Evolutionary conservation across 202 grass and related monocot species (phyloP).

Genomic region (Bolboschoenoplectus hybrid): DNA sequence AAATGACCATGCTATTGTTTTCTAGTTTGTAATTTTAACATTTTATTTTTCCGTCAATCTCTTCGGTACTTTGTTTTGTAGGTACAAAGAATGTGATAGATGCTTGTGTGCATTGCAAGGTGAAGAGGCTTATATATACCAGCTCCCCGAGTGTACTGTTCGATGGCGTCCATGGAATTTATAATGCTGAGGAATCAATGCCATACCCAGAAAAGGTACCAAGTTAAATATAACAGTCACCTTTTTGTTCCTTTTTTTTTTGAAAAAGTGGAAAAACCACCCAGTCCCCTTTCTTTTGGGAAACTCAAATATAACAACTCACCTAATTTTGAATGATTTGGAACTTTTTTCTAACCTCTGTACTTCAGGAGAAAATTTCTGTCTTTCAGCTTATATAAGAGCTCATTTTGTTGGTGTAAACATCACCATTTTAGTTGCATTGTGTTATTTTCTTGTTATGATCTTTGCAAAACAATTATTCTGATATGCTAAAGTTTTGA

Average conservation of each 20-base stretch:
- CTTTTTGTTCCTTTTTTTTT: background rate
- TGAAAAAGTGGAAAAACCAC: background rate
- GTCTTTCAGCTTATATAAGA: background rate
- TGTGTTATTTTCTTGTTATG: background rate
- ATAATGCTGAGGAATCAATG: conserved; percentile 79
- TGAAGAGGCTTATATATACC: conserved; percentile 95
- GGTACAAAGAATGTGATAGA: conserved; percentile 97
- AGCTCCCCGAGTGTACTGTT: conserved; percentile 97
- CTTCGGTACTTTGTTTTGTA: conserved; percentile 41
- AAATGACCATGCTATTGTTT: background rate
- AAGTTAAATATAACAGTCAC: conserved; percentile 28
- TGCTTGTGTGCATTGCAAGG: conserved; percentile 73
- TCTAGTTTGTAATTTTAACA: background rate
- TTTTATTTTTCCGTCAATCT: conserved; percentile 24
- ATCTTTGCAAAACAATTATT: background rate
- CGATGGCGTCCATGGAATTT: conserved; percentile 90
- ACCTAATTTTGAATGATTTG: conserved; percentile 38
- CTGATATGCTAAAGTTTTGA: background rate
- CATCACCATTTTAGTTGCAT: background rate
- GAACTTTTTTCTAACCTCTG: background rate
- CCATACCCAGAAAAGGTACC: conserved; percentile 84
- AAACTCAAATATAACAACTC: conserved; percentile 22
- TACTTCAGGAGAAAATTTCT: background rate
- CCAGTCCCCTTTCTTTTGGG: conserved; percentile 25
- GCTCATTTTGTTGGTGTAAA: background rate